Base-by-base conservation (phyloP, 176 grass and related monocot genomes). In the Aegilops sharonensis region DNA sequence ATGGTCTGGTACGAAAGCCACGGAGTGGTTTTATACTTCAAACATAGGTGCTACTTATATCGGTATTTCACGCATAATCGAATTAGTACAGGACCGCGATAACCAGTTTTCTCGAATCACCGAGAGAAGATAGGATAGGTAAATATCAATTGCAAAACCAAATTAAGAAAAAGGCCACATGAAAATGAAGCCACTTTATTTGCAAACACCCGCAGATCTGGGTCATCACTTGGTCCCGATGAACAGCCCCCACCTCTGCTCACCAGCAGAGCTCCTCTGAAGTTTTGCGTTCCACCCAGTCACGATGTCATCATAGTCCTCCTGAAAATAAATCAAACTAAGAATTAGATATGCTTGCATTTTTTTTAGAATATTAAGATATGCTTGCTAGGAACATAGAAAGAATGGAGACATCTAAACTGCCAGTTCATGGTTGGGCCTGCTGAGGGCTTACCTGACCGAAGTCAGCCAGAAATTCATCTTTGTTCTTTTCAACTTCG, bases 211-310 rank as follows among this genome's bases (percentile, higher is more conserved):
- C 5, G 0, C 0, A 11, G 54, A 65, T 71, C n/a, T 43, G 24
- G 47, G 50, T 27, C 57, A 91, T 94, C 81, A 95, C 80, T 96
- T 94, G 31, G 85, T 94, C 2, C 90, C 94, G 20, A 99, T 87
- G 89, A 99, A 99, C 32, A 99, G 77, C 11, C 97, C 97, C 97
- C 97, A 99, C 79, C 87, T 91, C 82, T 99, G 97, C 85, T 99
- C 94, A 66, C 97, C 94, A 74, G 68, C 76, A 56, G 90, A 94
- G 78, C 92, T 94, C 81, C 97, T 91, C 68, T 91, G 90, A 85
- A 94, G 92, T 68, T 99, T 99, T 47, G 97, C 85, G 5, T 94
- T 96, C 97, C 97, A 99, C 24, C 97, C 97, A n/a, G 91, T 91
- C 64, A 96, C 92, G 69, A 99, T 96, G 6, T 88, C 94, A 20